Base-by-base conservation (phyloP, 1,284 basidiomycete genomes). In the Leccinum glutinopallens region DNA sequence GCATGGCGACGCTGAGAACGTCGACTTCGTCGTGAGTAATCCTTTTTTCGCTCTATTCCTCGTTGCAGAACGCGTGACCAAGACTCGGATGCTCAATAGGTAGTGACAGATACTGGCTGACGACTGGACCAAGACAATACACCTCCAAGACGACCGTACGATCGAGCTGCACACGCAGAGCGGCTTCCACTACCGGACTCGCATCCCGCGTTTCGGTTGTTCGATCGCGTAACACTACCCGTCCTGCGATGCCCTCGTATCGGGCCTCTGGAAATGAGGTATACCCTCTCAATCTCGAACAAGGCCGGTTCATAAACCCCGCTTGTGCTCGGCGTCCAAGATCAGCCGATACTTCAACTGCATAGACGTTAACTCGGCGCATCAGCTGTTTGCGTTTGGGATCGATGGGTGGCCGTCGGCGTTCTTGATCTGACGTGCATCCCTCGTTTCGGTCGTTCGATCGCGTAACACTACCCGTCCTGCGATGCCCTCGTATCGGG, bases 61-160 rank as follows among this genome's bases (percentile, higher is more conserved):
- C 17, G 32, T 19, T 5, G n/a, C 22, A 60, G 35, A 39, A 32
- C 19, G 12, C 35, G 55, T 25, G 10, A 25, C 25, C 25, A 25
- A 25, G 25, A 25, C 25, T 25, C 25, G 25, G 25, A 25, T 25
- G 25, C 25, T 25, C 25, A 25, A 25, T 25, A 25, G 25, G 60
- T 33, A 57, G 49, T 54, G 63, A 12, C 76, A 97, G 96, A 91
- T 96, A 73, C 84, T 99, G 10, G 98, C 96, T 1, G 91, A 95
- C 75, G 97, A 99, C 81, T 99, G 97, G 97, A 99, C 97, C 17
- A 99, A 99, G 79, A 92, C 92, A n/a, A 84, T 98, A 65, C 96
- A 97, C 75, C 85, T 99, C 1, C 97, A 99, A 84, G 90, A 91
- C 59, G 96, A 99, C 80, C 89, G 97, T n/a, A 93, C 94, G 6